phyloP scores from a whole-genome alignment of 148 eudicot species.

The Chenopodium suecicum region DNA sequence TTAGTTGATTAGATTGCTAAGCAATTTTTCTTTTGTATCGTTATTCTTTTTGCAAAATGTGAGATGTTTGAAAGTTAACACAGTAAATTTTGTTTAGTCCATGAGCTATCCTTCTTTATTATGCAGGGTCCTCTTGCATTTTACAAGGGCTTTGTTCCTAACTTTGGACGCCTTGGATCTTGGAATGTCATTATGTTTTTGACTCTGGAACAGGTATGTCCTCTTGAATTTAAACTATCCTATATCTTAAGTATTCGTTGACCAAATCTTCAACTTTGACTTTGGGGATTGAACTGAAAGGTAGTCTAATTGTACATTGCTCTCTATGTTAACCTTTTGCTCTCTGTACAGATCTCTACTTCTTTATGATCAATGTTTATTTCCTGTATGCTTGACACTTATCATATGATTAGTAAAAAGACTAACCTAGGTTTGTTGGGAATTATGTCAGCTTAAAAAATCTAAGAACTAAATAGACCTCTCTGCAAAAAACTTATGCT shows the following conservation, averaged over 20 bases:
- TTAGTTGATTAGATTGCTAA: background rate
- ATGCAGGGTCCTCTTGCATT: slow-evolving; percentile 96
- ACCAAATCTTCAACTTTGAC: no score
- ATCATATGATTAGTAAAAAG: background rate
- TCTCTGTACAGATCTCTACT: no score
- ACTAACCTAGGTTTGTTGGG: background rate
- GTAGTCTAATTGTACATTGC: no score
- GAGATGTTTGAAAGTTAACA: no score
- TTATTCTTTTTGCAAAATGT: background rate
- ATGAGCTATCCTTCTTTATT: background rate
- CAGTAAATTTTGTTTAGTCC: no score
- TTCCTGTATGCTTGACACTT: background rate
- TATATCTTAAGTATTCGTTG: no score
- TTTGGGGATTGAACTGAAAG: no score
- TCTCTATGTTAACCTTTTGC: no score
- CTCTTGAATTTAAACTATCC: no score
- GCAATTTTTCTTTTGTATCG: background rate
- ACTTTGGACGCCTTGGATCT: slow-evolving; percentile 90
- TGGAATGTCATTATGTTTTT: slow-evolving; percentile 99
- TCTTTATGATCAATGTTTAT: background rate
- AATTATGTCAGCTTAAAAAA: no score
- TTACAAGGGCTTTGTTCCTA: slow-evolving; percentile 94
- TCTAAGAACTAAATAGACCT: no score
- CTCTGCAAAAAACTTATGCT: no score
- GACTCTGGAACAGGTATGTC: slow-evolving; percentile 90